Percentiles rank a stretch among this genome's conserved stretches.
Conservation (phyloP, 129 eudicot genomes). For the Pulicaria dysenterica region DNA sequence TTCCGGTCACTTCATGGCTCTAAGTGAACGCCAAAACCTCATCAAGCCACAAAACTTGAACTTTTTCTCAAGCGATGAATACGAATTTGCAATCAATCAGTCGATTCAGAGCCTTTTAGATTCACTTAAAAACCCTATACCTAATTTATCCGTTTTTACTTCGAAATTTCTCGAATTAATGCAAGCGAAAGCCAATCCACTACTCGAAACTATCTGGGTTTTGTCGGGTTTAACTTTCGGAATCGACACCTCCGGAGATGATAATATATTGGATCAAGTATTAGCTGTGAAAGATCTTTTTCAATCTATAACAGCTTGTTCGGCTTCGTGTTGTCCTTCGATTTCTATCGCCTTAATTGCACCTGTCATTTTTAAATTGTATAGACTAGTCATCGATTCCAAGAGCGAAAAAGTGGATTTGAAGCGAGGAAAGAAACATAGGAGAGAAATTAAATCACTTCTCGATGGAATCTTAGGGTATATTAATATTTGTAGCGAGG, state of each 20-base stretch:
- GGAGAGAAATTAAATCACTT: slow-evolving; percentile 52
- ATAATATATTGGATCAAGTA: slow-evolving; percentile 45
- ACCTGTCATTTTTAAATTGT: slow-evolving; percentile 54
- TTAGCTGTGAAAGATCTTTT: slow-evolving; percentile 54
- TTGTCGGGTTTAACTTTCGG: slow-evolving; percentile 50
- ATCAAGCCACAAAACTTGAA: slow-evolving; percentile 23
- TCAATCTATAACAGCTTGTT: slow-evolving; percentile 48
- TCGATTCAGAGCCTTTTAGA: slow-evolving; percentile 53
- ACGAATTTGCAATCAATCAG: slow-evolving; percentile 44
- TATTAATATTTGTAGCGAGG: slow-evolving; percentile 46
- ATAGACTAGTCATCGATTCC: slow-evolving; percentile 38
- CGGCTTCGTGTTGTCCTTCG: slow-evolving; percentile 54
- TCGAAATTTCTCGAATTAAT: slow-evolving; percentile 53
- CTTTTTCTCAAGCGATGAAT: slow-evolving; percentile 48
- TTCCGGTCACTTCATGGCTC: slow-evolving; percentile 33
- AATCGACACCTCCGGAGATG: slow-evolving; percentile 28
- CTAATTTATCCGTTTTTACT: slow-evolving; percentile 37
- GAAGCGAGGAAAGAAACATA: slow-evolving; percentile 54
- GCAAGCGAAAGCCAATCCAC: slow-evolving; percentile 56
- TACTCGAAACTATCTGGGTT: slow-evolving; percentile 75
- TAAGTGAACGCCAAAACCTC: slow-evolving; percentile 34
- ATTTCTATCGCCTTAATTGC: slow-evolving; percentile 50
- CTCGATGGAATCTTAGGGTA: slow-evolving; percentile 58
- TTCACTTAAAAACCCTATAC: slow-evolving; percentile 38
- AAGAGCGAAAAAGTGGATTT: slow-evolving; percentile 43